Base-by-base conservation (phyloP, 306 rosid genomes). In the Neltuma alba region DNA sequence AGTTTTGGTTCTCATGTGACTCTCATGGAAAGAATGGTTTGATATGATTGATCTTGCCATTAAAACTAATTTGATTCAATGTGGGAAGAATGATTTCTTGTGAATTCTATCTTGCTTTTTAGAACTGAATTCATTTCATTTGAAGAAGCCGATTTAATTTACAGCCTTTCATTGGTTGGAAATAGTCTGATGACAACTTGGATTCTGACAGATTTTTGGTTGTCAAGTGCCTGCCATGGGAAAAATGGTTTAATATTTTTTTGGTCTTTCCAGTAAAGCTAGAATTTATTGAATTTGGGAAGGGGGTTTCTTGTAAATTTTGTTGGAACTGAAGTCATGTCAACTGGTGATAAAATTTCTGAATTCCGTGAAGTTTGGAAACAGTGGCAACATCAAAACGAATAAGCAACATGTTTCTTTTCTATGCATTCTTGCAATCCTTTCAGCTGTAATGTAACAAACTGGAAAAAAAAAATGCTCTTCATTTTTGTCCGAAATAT, bases 341-440 rank as follows among this genome's bases (percentile, higher is more conserved):
- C n/a, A 64, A 50, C 27, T 71, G 9, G 54, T 76, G 34, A 30
- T 57, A 75, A 25, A 60, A 27, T 20, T n/a, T 80, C 27, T 21
- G 21, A 12, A 38, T 55, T 18, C 71, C 73, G 30, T 42, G 37
- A 57, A 48, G 45, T 31, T 64, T 44, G 20, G 70, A 16, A 77
- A 50, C 70, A 6, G 63, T 78, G 25, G 60, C 31, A 57, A 74
- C 58, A 42, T 67, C 58, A 69, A 64, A 18, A 76, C 42, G 64
- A 64, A 27, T 33, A 38, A 0, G 71, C 55, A 55, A 45, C 36
- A 44, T 58, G 6, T 25, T 60, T 60, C 16, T 42, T 33, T 30
- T 16, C 21, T 47, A 7, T n/a, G 25, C 20, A 47, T 16, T 23
- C 18, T 11, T 30, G 9, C 9, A 30, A 61, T 61, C 23, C 38